A percentile compares a stretch with the other conserved stretches of the same genome.
Evolutionary conservation across 371 early-diverging fungal genomes (phyloP).

Genomic region (Mortierella sp.): DNA sequence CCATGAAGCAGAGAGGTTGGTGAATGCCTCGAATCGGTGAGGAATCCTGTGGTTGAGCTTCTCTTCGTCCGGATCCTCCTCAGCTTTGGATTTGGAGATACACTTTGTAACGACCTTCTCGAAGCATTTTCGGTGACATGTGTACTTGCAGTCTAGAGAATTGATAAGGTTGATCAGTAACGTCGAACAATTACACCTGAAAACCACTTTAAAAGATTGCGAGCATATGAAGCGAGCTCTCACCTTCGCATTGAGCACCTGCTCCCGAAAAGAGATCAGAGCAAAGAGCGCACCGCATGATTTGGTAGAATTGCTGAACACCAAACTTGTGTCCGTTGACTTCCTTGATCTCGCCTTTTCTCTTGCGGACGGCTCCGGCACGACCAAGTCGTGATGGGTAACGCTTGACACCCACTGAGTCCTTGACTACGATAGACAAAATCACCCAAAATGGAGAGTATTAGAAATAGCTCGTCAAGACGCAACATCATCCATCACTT

Average conservation of each 20-base stretch:
- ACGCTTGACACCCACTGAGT: constrained; percentile 62
- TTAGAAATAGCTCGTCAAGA: background rate
- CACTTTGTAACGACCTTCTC: constrained; percentile 89
- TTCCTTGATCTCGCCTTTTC: constrained; percentile 75
- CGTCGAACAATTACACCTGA: background rate
- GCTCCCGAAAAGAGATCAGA: constrained; percentile 85
- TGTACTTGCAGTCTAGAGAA: constrained; percentile 84
- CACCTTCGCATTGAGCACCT: constrained; percentile 92
- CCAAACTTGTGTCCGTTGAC: constrained; percentile 92
- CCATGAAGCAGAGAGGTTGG: constrained; percentile 88
- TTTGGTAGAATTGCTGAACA: constrained; percentile 85
- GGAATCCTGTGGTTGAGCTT: constrained; percentile 90
- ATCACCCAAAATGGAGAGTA: background rate
- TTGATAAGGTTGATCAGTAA: background rate
- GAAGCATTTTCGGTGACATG: constrained; percentile 94
- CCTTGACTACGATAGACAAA: constrained; percentile 52
- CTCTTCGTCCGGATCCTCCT: constrained; percentile 70
- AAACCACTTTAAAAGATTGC: too few relatives aligned
- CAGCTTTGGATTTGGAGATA: constrained; percentile 75
- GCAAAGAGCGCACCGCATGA: constrained; percentile 96
- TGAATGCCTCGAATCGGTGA: constrained; percentile 87
- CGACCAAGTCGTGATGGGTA: constrained; percentile 81
- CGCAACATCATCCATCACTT: background rate
- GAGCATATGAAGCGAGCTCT: background rate
- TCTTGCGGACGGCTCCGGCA: constrained; percentile 89